phyloP scores from a whole-genome alignment of 2,329 filamentous ascomycete species.

The Fusarium praegraminearum region DNA sequence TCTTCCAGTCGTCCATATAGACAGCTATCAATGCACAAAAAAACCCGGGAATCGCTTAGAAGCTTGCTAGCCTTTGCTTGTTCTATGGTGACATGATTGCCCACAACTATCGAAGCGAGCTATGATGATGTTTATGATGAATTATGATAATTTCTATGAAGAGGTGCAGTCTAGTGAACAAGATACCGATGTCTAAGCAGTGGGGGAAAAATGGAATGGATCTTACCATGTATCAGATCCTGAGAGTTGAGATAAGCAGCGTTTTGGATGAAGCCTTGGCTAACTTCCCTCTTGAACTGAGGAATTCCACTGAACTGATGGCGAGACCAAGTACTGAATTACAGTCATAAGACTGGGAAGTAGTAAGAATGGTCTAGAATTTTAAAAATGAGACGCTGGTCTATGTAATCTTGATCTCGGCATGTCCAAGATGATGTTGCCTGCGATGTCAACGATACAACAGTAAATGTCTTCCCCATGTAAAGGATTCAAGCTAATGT shows the following conservation, averaged over 20 bases:
- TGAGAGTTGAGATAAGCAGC: neutral
- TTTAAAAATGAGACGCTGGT: neutral
- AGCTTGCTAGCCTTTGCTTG: too few relatives aligned
- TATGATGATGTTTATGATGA: too few relatives aligned
- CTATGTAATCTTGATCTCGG: accelerated
- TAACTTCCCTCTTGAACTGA: too few relatives aligned
- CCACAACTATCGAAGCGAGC: too few relatives aligned
- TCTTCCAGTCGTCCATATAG: too few relatives aligned
- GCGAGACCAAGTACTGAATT: neutral
- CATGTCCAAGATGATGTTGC: neutral
- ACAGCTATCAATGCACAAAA: too few relatives aligned
- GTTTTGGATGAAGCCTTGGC: neutral
- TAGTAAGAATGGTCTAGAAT: neutral
- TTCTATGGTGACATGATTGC: too few relatives aligned
- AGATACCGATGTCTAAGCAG: too few relatives aligned
- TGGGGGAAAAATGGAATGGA: too few relatives aligned
- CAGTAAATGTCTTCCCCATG: neutral
- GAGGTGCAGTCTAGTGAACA: too few relatives aligned
- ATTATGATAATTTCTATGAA: too few relatives aligned
- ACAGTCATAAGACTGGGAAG: neutral
- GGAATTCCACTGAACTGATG: neutral
- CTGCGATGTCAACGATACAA: neutral
- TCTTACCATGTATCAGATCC: neutral
- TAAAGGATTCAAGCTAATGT: neutral
- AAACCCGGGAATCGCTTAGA: too few relatives aligned